phyloP scores from a whole-genome alignment of 192 early-diverging fungal genomes.

The Coemansia sp. region DNA sequence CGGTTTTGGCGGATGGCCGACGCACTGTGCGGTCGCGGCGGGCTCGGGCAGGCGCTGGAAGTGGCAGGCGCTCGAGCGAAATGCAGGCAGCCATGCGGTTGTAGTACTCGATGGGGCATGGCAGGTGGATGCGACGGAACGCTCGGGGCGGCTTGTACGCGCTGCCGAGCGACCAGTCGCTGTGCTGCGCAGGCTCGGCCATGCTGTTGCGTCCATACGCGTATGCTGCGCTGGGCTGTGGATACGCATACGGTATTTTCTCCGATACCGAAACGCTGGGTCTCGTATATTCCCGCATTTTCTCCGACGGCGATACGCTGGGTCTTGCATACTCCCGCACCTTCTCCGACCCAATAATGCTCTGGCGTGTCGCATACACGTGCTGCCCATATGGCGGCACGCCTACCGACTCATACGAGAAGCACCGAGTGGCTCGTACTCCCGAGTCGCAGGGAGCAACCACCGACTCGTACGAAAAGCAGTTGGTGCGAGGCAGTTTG shows the following conservation, averaged over 20 bases:
- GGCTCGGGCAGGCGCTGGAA: background rate
- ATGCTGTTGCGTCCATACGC: background rate
- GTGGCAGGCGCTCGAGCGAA: slow-evolving; percentile 9
- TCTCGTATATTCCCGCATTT: background rate
- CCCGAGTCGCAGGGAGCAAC: background rate
- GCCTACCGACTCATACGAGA: background rate
- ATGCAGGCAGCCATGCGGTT: slow-evolving; percentile 14
- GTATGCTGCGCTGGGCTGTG: background rate
- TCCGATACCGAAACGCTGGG: background rate
- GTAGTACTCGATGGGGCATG: slow-evolving; percentile 14
- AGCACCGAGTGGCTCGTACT: background rate
- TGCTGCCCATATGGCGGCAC: background rate
- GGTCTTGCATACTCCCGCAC: background rate
- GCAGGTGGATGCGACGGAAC: slow-evolving; percentile 12
- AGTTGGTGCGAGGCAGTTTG: slow-evolving; percentile 1
- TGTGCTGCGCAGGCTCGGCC: background rate
- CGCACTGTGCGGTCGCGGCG: slow-evolving; percentile 11
- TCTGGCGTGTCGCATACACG: background rate
- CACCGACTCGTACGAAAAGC: slow-evolving; percentile 48
- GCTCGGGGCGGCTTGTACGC: slow-evolving; percentile 4
- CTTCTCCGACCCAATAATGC: background rate
- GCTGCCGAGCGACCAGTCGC: slow-evolving; percentile 10
- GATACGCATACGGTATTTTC: background rate
- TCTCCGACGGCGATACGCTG: background rate
- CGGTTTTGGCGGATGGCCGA: slow-evolving; percentile 44